Percentiles rank a stretch among this genome's conserved stretches.
These are phyloP conservation scores for Scytalidium sp. DNA, from an alignment of 2,329 filamentous ascomycete genomes.

Conservation along the genomic window DNA sequence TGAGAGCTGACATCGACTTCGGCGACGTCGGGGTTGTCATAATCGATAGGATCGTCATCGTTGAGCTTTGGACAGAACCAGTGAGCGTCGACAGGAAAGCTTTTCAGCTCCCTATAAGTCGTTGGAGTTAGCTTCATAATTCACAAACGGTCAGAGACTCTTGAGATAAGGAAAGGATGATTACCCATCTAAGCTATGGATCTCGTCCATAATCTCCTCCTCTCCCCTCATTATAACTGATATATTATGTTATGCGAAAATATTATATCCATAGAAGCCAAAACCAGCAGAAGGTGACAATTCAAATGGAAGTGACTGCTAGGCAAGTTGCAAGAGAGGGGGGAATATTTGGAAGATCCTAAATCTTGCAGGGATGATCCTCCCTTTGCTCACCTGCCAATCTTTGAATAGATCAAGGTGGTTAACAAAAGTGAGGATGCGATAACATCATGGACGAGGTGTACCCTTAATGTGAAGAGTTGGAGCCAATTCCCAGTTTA, in stretches of 20 bases:
- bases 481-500: too few relatives aligned
- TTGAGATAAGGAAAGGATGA: neutral
- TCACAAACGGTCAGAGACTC: neutral
- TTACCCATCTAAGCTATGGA: conserved; percentile 26
- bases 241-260: conserved; percentile 8
- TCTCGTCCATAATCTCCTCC: conserved; percentile 27
- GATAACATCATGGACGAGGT: too few relatives aligned
- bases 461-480: too few relatives aligned
- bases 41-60: conserved; percentile 62
- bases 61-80: conserved; percentile 65
- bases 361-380: neutral
- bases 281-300: neutral
- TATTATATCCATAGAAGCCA: conserved; percentile 6
- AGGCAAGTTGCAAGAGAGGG: neutral
- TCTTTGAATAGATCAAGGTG: neutral
- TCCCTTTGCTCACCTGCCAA: too few relatives aligned
- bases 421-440: too few relatives aligned
- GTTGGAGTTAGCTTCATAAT: neutral
- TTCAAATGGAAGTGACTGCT: neutral
- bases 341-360: neutral
- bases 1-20: conserved; percentile 45
- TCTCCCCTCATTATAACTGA: conserved; percentile 23
- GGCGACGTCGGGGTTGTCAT: conserved; percentile 50
- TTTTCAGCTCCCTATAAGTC: conserved; percentile 22
- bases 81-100: conserved; percentile 44